Conservation (phyloP, 106 monocot species). For the Platanthera guangdongensis region DNA sequence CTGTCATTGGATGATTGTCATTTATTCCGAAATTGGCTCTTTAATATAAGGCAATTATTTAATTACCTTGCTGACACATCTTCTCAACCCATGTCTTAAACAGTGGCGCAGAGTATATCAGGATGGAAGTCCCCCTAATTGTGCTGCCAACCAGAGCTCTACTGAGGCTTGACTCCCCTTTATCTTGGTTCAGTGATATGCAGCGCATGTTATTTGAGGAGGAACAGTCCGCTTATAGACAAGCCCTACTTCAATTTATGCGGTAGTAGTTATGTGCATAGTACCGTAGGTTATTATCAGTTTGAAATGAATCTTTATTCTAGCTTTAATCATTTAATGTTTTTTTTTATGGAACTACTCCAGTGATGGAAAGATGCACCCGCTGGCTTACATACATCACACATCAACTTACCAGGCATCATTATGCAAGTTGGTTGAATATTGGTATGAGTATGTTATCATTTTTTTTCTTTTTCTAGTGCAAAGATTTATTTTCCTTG, state of each 20-base stretch:
- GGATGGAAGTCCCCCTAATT: slow-evolving; percentile 78
- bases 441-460: slow-evolving; percentile 35
- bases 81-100: background rate
- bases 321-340: background rate
- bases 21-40: background rate
- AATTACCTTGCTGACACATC: background rate
- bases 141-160: slow-evolving; percentile 52
- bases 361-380: slow-evolving; percentile 85
- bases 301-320: background rate
- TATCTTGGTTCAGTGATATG: slow-evolving; percentile 57
- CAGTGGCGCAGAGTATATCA: slow-evolving; percentile 81
- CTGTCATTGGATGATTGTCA: background rate
- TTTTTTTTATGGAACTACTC: slow-evolving; percentile 14
- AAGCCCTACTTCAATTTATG: slow-evolving; percentile 50
- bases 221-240: slow-evolving; percentile 43
- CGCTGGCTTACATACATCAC: slow-evolving; percentile 86
- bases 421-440: slow-evolving; percentile 93
- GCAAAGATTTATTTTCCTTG: background rate
- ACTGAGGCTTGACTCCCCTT: slow-evolving; percentile 48
- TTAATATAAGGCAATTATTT: background rate
- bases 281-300: background rate
- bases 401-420: slow-evolving; percentile 90
- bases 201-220: slow-evolving; percentile 81
- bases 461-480: background rate
- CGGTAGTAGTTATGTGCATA: slow-evolving; percentile 19